Percentiles rank a stretch among this genome's conserved stretches.
Evolutionary conservation across 1,139 yeast genomes (phyloP).

Genomic region (Debaryomycetaceae sp.): DNA sequence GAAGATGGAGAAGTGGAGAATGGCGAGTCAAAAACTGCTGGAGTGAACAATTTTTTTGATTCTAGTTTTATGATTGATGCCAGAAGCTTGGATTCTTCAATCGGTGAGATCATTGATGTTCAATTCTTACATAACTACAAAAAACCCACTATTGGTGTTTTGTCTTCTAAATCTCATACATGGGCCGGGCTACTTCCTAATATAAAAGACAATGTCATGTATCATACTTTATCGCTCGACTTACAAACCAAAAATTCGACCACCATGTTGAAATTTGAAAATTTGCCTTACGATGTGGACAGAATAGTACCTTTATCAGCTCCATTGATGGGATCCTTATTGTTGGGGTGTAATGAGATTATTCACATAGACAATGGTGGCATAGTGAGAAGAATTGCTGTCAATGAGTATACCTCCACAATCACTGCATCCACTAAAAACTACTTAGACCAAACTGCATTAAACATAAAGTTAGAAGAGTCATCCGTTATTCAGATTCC

Average conservation of each 20-base stretch:
- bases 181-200: constrained; percentile 75
- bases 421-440: constrained; percentile 49
- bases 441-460: constrained; percentile 49
- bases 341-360: constrained; percentile 75
- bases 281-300: constrained; percentile 74
- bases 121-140: constrained; percentile 68
- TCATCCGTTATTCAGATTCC: constrained; percentile 48
- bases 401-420: constrained; percentile 53
- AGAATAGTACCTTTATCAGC: constrained; percentile 58
- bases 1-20: constrained; percentile 18
- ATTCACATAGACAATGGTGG: constrained; percentile 85
- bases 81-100: constrained; percentile 51
- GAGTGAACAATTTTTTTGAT: constrained; percentile 25
- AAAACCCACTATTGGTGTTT: constrained; percentile 76
- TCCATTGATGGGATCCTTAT: constrained; percentile 69
- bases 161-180: constrained; percentile 59
- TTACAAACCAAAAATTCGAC: constrained; percentile 61
- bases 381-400: constrained; percentile 60
- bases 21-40: constrained; percentile 6
- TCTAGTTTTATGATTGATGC: constrained; percentile 60
- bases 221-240: constrained; percentile 66
- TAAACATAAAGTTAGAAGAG: constrained; percentile 58
- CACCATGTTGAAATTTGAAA: constrained; percentile 58
- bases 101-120: constrained; percentile 62
- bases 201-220: constrained; percentile 60